Evolutionary conservation across 2,329 filamentous ascomycete species (phyloP), one percentile per base, ranked within the genome.

Genomic region (Aspergillus sp.): DNA sequence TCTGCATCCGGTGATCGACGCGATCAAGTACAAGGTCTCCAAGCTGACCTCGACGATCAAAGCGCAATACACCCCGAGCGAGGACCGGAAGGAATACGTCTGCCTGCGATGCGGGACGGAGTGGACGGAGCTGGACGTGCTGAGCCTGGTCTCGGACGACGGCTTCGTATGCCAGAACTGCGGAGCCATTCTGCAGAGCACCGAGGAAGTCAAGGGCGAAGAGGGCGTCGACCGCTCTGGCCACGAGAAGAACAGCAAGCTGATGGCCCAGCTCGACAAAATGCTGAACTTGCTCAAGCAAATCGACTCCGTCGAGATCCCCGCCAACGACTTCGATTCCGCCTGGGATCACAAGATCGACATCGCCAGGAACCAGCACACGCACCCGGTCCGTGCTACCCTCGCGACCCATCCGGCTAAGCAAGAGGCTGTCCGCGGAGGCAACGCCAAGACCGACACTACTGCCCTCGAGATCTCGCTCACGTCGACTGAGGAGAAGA

Each of bases 21-120:
- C 85, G 30, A 93, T 94, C 63, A 98, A 98, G 60, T 98, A 83
- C 74, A 81, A 85, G 41, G 78, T 94, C 32, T 88, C 89, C 54
- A 81, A 80, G 35, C 77, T 96, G 47, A 86, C 88, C 45, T 88
- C 89, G 56, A 78, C 82, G 34, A 86, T 96, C 37, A 88, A 95
- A 61, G 79, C 80, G 11, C 80, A 85, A 36, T 83, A 84, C 11
- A 78, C 84, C 12, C 80, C 85, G 0, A 81, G 80, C 7, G 75
- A 75, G 35, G 89, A 96, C 60, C 82, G 86, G 57, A 95, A 95
- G 58, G 91, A 96, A 54, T 93, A 88, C 51, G 80, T 81, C 38
- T 98, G 91, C 61, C 67, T 72, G 19, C 74, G 77, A 35, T 98
- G 91, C 65, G 78, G 80, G 44, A 73, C 82, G 1, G 82, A 93